Evolutionary conservation across 2,329 filamentous ascomycete genomes (phyloP).

Genomic region (Coniochaeta sp.): DNA sequence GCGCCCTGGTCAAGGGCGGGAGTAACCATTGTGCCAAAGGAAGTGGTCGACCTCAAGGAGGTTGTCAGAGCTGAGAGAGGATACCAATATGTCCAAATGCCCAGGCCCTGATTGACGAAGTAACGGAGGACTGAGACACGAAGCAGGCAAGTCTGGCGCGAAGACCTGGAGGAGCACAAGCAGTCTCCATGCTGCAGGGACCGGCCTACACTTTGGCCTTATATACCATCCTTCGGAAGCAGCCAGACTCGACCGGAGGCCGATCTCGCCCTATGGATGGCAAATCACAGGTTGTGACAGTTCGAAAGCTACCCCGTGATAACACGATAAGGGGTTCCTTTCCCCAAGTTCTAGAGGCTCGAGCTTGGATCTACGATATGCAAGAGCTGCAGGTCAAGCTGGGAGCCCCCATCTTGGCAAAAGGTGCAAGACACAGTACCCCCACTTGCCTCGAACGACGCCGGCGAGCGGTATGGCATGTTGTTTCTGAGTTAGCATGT

Average conservation of each 20-base stretch:
- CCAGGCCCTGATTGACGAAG: not conserved
- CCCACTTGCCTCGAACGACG: not conserved
- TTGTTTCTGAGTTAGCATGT: not conserved
- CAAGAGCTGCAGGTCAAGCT: not conserved
- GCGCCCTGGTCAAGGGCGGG: conserved; percentile 50
- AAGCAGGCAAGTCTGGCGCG: not conserved
- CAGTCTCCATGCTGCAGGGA: not conserved
- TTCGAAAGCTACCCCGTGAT: not conserved
- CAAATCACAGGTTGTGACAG: not conserved
- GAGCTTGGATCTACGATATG: not conserved
- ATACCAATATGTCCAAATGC: not conserved
- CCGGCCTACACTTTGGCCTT: not conserved
- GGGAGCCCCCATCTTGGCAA: not conserved
- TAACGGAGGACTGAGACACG: not conserved
- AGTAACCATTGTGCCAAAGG: conserved; percentile 5
- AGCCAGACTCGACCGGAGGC: not conserved
- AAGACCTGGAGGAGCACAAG: not conserved
- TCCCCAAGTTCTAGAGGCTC: not conserved
- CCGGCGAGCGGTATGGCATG: not conserved
- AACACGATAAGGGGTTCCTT: not conserved
- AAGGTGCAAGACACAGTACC: not conserved
- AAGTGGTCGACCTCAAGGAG: conserved; percentile 10
- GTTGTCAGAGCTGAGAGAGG: conserved; percentile 8
- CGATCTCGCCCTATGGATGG: not conserved
- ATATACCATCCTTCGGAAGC: not conserved